A percentile compares a stretch with the other conserved stretches of the same genome.
phyloP scores from a whole-genome alignment of 257 asterid species.

The Scutellaria baicalensis region DNA sequence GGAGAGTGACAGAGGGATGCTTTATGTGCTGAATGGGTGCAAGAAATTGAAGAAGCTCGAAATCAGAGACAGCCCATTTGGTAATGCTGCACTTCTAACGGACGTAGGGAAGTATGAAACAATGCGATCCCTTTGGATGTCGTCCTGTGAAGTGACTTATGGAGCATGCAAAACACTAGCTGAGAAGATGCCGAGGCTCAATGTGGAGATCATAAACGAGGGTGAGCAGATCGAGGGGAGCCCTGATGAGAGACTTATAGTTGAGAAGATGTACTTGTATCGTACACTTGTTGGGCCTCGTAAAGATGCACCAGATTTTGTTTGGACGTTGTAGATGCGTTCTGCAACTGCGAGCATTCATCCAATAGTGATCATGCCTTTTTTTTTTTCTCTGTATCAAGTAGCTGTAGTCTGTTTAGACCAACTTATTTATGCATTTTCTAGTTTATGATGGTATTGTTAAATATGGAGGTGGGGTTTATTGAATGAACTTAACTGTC shows the following conservation, averaged over 20 bases:
- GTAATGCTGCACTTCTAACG: conserved; percentile 61
- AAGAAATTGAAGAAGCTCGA: conserved; percentile 75
- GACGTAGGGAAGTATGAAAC: conserved; percentile 90
- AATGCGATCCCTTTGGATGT: conserved; percentile 99
- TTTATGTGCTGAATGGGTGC: conserved; percentile 71
- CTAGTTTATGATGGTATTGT: conserved; percentile 16
- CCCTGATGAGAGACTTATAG: conserved; percentile 39
- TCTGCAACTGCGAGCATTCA: background rate
- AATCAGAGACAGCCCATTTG: conserved; percentile 78
- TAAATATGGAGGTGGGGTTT: conserved; percentile 11
- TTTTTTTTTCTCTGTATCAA: background rate
- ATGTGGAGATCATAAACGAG: conserved; percentile 67
- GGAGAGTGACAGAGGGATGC: conserved; percentile 75
- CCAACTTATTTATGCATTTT: conserved; percentile 11
- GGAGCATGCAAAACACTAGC: conserved; percentile 82
- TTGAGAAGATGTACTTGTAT: conserved; percentile 75
- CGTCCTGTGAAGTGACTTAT: conserved; percentile 72
- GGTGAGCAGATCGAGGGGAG: conserved; percentile 32
- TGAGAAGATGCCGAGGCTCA: conserved; percentile 65
- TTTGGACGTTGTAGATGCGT: conserved; percentile 51
- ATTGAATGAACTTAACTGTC: conserved; percentile 14
- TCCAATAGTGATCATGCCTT: background rate
- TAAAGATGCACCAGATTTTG: conserved; percentile 63
- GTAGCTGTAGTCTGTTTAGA: conserved; percentile 16
- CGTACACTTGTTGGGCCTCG: conserved; percentile 72